A percentile compares a stretch with the other conserved stretches of the same genome.
Conservation (phyloP, 352 stramenopile genomes). For the Globisporangium carolinianum region DNA sequence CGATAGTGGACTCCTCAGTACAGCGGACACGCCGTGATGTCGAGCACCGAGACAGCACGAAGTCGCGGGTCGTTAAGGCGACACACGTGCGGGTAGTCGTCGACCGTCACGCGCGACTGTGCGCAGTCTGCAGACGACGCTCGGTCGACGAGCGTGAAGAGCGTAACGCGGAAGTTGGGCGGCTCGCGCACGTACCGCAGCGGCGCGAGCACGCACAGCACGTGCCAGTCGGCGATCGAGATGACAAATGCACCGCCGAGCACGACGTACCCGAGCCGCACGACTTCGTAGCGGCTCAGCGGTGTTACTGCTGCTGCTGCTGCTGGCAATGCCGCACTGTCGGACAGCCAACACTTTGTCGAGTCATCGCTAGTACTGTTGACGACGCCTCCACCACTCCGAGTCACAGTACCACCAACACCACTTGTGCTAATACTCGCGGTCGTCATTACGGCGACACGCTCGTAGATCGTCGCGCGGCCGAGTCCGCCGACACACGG, state of each 20-base stretch:
- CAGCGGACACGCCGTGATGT: constrained; percentile 13
- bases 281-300: constrained; percentile 12
- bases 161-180: constrained; percentile 20
- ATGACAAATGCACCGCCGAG: constrained; percentile 11
- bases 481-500: constrained; percentile 9
- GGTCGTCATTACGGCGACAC: no score
- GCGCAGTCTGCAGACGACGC: neutral
- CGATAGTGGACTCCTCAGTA: no score
- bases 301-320: neutral
- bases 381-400: no score
- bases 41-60: constrained; percentile 9
- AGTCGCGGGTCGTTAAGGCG: constrained; percentile 26
- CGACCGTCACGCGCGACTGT: constrained; percentile 1
- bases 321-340: neutral
- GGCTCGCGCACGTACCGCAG: constrained; percentile 11
- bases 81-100: constrained; percentile 16
- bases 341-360: no score
- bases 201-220: constrained; percentile 16
- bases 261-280: constrained; percentile 14
- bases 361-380: no score
- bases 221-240: constrained; percentile 18
- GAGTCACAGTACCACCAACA: no score
- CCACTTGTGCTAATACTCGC: neutral
- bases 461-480: constrained; percentile 3
- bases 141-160: constrained; percentile 17